Conservation (phyloP, 106 monocot species). For the Allium fistulosum region DNA sequence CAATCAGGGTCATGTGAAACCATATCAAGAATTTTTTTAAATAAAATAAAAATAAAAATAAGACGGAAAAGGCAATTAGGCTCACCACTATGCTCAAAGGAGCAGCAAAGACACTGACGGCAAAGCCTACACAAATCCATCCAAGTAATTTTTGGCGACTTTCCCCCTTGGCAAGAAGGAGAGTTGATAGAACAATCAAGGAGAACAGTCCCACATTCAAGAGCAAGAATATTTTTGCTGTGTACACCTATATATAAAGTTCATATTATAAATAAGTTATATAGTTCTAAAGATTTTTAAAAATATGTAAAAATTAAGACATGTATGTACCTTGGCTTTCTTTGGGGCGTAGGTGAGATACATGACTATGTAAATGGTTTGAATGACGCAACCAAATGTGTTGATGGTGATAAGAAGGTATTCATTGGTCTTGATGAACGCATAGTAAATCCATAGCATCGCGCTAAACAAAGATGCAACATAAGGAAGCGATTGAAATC, state of each 20-base stretch:
- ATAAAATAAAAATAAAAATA: too few species aligned
- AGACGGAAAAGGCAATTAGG: neutral
- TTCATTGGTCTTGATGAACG: too few species aligned
- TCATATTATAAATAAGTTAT: neutral
- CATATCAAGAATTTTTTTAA: neutral
- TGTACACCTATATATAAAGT: too few species aligned
- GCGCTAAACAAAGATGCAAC: too few species aligned
- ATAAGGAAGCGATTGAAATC: too few species aligned
- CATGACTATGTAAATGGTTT: too few species aligned
- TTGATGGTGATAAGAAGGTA: too few species aligned
- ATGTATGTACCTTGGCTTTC: too few species aligned
- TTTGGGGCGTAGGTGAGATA: too few species aligned
- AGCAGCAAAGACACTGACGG: slow-evolving; percentile 53
- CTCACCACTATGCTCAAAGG: slow-evolving; percentile 58
- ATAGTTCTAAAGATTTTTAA: neutral
- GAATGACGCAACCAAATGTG: too few species aligned
- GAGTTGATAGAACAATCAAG: slow-evolving; percentile 30
- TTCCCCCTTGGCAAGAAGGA: slow-evolving; percentile 17
- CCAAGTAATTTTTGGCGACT: slow-evolving; percentile 23
- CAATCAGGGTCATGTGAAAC: neutral
- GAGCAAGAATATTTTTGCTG: slow-evolving; percentile 7
- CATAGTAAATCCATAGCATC: too few species aligned
- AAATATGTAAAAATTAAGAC: neutral
- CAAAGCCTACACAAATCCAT: slow-evolving; percentile 53
- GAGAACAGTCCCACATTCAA: slow-evolving; percentile 40